These are phyloP conservation scores for Irpex sp. DNA, from an alignment of 1,284 basidiomycete genomes.

Conservation along the genomic window DNA sequence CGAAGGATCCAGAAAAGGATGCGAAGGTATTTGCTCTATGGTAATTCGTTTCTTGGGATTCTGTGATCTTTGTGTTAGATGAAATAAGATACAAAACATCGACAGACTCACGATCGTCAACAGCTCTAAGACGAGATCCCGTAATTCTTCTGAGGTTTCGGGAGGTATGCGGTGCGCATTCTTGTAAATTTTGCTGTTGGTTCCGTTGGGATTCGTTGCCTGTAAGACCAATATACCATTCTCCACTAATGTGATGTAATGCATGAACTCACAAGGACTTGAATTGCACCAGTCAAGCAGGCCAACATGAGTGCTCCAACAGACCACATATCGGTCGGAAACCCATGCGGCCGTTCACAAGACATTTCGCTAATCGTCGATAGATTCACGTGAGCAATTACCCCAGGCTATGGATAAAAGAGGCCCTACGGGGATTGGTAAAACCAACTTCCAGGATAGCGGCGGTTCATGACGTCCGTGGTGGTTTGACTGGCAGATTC, in stretches of 20 bases:
- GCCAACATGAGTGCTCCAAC: slow-evolving; percentile 23
- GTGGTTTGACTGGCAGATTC: neutral
- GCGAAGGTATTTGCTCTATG: slow-evolving; percentile 18
- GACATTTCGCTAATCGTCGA: slow-evolving; percentile 4
- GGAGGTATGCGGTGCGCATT: slow-evolving; percentile 9
- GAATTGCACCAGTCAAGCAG: slow-evolving; percentile 19
- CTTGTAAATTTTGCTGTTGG: slow-evolving; percentile 17
- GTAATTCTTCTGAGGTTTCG: slow-evolving; percentile 13
- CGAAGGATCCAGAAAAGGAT: slow-evolving; percentile 22
- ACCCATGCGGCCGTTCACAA: slow-evolving; percentile 19
- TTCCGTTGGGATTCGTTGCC: slow-evolving; percentile 3
- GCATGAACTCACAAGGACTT: slow-evolving; percentile 17
- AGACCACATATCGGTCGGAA: slow-evolving; percentile 27
- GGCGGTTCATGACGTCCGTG: no score
- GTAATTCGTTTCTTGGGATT: slow-evolving; percentile 19
- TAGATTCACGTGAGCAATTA: neutral
- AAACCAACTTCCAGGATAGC: no score
- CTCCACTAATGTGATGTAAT: neutral
- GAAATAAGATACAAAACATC: neutral
- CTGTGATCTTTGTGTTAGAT: slow-evolving; percentile 9
- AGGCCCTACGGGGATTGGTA: slow-evolving; percentile 24
- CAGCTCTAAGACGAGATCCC: slow-evolving; percentile 18
- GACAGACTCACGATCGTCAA: slow-evolving; percentile 19
- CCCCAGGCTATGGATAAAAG: neutral
- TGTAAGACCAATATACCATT: neutral